These are phyloP conservation scores for Gossypium schwendimanii DNA, from an alignment of 441 rosid genomes.

Conservation along the genomic window DNA sequence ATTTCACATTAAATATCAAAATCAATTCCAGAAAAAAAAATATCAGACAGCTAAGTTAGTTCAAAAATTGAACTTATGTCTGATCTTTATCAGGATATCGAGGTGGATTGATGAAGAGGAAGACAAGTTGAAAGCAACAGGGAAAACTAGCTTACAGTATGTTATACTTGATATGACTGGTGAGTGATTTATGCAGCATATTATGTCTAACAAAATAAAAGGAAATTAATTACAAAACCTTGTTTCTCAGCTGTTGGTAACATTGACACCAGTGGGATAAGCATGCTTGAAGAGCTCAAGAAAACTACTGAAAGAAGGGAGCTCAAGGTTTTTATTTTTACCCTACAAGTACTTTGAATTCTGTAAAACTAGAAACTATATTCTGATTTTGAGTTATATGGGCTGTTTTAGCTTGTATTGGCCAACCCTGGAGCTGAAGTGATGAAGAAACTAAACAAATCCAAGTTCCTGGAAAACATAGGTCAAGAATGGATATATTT, in stretches of 20 bases:
- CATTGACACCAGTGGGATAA: conserved; percentile 91
- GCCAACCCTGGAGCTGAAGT: conserved; percentile 95
- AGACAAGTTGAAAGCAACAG: conserved; percentile 48
- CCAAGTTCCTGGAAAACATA: conserved; percentile 54
- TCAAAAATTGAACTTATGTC: neutral
- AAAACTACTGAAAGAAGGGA: conserved; percentile 54
- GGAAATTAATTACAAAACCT: too few relatives aligned
- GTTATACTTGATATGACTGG: conserved; percentile 78
- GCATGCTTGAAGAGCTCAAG: conserved; percentile 85
- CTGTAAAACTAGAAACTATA: neutral
- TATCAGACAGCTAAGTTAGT: neutral
- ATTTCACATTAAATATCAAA: neutral
- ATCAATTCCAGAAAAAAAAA: neutral
- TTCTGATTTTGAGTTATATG: neutral
- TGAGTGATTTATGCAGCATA: conserved; percentile 12
- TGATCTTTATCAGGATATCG: conserved; percentile 37
- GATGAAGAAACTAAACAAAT: conserved; percentile 75
- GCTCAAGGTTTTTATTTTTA: conserved; percentile 42
- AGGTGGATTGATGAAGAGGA: conserved; percentile 95
- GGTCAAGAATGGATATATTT: conserved; percentile 77
- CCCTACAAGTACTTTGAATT: neutral
- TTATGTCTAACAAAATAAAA: too few relatives aligned
- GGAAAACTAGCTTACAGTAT: conserved; percentile 55
- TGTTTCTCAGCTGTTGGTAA: conserved; percentile 68
- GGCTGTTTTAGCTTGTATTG: conserved; percentile 51